Percentiles rank a stretch among this genome's conserved stretches.
phyloP scores from a whole-genome alignment of 177 flowering plant genomes.

The Vitis hybrid region DNA sequence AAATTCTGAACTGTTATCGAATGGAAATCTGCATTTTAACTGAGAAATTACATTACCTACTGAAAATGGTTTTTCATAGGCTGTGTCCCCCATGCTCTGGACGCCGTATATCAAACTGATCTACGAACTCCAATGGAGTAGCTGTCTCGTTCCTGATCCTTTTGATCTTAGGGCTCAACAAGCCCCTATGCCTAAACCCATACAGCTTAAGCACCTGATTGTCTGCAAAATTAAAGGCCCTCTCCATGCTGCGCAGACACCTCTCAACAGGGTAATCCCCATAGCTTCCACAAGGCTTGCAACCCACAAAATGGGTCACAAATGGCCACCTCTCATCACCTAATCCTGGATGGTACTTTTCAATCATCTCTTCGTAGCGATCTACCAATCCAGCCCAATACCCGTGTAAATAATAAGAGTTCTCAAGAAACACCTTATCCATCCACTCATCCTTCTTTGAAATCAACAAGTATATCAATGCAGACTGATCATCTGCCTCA shows the following conservation, averaged over 20 bases:
- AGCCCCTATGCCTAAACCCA: constrained; percentile 80
- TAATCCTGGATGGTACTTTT: constrained; percentile 84
- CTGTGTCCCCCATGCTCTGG: constrained; percentile 25
- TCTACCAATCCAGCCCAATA: constrained; percentile 90
- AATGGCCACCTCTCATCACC: constrained; percentile 98
- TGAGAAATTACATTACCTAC: constrained; percentile 38
- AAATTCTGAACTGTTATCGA: constrained; percentile 22
- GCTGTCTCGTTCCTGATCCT: constrained; percentile 75
- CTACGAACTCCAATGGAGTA: constrained; percentile 65
- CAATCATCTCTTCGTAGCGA: constrained; percentile 80
- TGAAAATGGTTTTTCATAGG: constrained; percentile 21
- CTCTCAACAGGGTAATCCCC: constrained; percentile 88
- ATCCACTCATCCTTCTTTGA: constrained; percentile 70
- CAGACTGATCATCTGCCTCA: constrained; percentile 98
- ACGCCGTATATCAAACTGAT: constrained; percentile 68
- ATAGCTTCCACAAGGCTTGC: constrained; percentile 93
- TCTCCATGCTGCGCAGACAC: constrained; percentile 89
- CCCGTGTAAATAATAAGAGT: constrained; percentile 81
- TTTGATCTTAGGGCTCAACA: constrained; percentile 85
- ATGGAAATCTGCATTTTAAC: constrained; percentile 22
- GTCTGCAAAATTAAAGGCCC: constrained; percentile 94
- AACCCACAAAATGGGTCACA: constrained; percentile 95
- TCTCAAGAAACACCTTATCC: constrained; percentile 78
- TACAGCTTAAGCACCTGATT: constrained; percentile 86
- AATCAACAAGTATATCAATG: constrained; percentile 77